Percentiles rank a stretch among this genome's conserved stretches.
phyloP scores from a whole-genome alignment of 495 filamentous ascomycete genomes.

The Annulohypoxylon moriforme region DNA sequence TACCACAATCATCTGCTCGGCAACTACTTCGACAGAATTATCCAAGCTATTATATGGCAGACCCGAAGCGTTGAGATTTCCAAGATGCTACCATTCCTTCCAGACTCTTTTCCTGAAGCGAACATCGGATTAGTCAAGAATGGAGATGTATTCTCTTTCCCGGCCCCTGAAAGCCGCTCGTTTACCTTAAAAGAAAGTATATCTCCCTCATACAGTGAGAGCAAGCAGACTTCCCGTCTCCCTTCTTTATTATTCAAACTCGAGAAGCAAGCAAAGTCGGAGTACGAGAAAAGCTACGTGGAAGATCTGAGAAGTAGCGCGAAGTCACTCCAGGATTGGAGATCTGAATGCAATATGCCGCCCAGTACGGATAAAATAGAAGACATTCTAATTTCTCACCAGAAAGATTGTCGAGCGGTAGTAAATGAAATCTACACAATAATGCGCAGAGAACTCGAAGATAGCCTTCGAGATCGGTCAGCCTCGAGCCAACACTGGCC shows the following conservation, averaged over 20 bases:
- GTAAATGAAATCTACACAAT: constrained; percentile 12
- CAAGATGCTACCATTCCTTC: too few species aligned
- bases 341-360: background rate
- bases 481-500: constrained; percentile 38
- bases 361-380: background rate
- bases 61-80: too few species aligned
- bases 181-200: background rate
- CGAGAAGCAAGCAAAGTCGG: background rate
- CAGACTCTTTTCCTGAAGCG: background rate
- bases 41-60: background rate
- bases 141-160: constrained; percentile 19
- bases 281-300: constrained; percentile 45
- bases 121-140: constrained; percentile 6
- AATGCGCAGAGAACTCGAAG: constrained; percentile 15
- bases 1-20: constrained; percentile 48
- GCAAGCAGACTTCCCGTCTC: background rate
- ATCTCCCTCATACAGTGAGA: background rate
- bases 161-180: constrained; percentile 14
- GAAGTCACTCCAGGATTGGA: constrained; percentile 18
- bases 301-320: constrained; percentile 39
- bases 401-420: background rate
- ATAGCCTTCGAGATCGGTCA: background rate
- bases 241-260: constrained; percentile 13
- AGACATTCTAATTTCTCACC: background rate
- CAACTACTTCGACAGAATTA: constrained; percentile 23